Conservation (phyloP, 805 yeast genomes). For the Saccharomycopsis sp. region DNA sequence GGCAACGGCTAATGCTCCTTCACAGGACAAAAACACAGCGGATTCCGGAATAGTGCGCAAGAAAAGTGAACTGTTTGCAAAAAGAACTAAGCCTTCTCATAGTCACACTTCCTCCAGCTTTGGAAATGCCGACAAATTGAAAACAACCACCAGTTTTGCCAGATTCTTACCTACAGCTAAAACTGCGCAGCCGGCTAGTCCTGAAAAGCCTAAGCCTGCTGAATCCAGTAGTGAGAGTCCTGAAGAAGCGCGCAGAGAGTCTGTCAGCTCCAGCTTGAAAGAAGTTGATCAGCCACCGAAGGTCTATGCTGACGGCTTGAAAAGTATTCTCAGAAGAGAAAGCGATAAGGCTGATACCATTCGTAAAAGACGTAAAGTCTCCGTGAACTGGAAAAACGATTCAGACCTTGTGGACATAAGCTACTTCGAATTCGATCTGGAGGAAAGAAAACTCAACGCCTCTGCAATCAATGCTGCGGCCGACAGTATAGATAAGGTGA, state of each 20-base stretch:
- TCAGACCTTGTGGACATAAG: slow-evolving; percentile 7
- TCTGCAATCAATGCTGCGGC: neutral
- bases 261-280: neutral
- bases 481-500: neutral
- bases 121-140: slow-evolving; percentile 4
- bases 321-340: slow-evolving; percentile 19
- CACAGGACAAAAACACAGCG: neutral
- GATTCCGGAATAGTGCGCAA: neutral
- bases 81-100: slow-evolving; percentile 8
- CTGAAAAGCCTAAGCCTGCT: slow-evolving; percentile 12
- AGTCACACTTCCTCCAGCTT: slow-evolving; percentile 8
- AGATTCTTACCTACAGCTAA: slow-evolving; percentile 9
- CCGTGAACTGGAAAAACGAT: slow-evolving; percentile 14
- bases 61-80: neutral
- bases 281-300: slow-evolving; percentile 17
- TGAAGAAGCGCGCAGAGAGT: slow-evolving; percentile 12
- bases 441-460: slow-evolving; percentile 13
- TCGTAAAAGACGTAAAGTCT: slow-evolving; percentile 19
- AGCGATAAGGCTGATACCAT: slow-evolving; percentile 15
- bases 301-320: slow-evolving; percentile 10
- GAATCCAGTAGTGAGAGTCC: slow-evolving; percentile 7
- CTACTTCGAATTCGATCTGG: slow-evolving; percentile 18
- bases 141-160: slow-evolving; percentile 15
- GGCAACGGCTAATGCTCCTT: neutral
- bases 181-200: slow-evolving; percentile 1